Evolutionary conservation across 768 basidiomycete species (phyloP).

Genomic region (Tulasnella sp.): DNA sequence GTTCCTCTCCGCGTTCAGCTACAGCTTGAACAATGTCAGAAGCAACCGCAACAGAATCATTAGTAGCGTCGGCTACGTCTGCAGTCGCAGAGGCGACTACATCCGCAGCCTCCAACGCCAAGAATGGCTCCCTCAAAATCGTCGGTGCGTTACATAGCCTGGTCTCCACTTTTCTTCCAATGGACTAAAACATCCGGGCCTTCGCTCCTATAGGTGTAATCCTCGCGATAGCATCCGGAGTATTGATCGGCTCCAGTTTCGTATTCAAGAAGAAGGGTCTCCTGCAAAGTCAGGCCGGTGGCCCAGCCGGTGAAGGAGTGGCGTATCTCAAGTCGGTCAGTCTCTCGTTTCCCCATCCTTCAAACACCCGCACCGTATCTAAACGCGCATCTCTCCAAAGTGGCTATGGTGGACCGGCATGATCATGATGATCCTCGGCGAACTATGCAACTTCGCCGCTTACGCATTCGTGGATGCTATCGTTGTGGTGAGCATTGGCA

Average conservation of each 20-base stretch:
- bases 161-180: neutral
- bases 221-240: constrained; percentile 70
- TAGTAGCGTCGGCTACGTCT: constrained; percentile 26
- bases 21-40: constrained; percentile 39
- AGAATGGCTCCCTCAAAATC: constrained; percentile 27
- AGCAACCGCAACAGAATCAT: constrained; percentile 29
- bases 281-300: constrained; percentile 35
- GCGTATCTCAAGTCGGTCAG: constrained; percentile 91
- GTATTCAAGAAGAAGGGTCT: constrained; percentile 95
- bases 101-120: constrained; percentile 24
- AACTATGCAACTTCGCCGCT: constrained; percentile 64
- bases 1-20: constrained; percentile 32
- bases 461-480: constrained; percentile 91
- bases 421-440: constrained; percentile 86
- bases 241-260: constrained; percentile 89
- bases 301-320: constrained; percentile 74
- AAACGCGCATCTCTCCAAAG: constrained; percentile 40
- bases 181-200: neutral
- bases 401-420: constrained; percentile 93
- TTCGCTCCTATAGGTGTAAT: constrained; percentile 51
- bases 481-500: constrained; percentile 59
- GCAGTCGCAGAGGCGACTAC: constrained; percentile 30
- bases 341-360: constrained; percentile 24
- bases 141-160: constrained; percentile 22
- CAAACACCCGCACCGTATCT: neutral